Evolutionary conservation across 2,329 filamentous ascomycete genomes (phyloP), one percentile per base, ranked within the genome.

Genomic region (Aspergillus pseudoglaucus): DNA sequence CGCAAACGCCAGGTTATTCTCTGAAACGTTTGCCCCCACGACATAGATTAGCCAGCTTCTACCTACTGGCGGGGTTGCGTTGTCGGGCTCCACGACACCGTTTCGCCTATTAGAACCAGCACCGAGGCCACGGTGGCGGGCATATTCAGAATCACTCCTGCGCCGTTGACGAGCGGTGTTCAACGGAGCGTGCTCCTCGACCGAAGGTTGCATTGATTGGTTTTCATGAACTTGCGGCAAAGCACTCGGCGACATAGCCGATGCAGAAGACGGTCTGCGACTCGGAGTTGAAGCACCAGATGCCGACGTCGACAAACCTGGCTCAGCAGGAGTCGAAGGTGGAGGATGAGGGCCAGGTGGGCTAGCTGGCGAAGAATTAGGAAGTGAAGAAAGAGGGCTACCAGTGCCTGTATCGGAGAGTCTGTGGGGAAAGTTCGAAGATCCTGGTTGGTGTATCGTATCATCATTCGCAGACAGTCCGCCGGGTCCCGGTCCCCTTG

Each of bases 21-120:
- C 82, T 1, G 83, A 82, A 46, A 85, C 79, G 54, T 83, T 85
- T 38, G 83, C 83, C 40, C 83, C 83, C 45, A 87, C 77, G 7
- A 87, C 82, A 60, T 87, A 87, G 46, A 87, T 85, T 57, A 87
- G 77, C 83, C 83, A 87, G 64, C 82, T 86, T 54, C 83, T 72
- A 47, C 80, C 81, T 47, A 73, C 75, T 48, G 71, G 68, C 38
- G 69, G 66, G 8, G 68, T 61, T 47, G 71, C 62, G 41, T 75
- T 72, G 48, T 81, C 75, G 18, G 81, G 79, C 51, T 80, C 78
- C 51, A 85, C 82, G 15, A 85, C 78, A 17, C 82, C 82, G 60
- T 84, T 83, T 39, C 82, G 75, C 30, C 82, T 73, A 9, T 81
- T 76, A 20, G 81, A 77, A 42, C 81, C 82, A 27, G 81, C 79